These are phyloP conservation scores for Pleomassaria siparia DNA, from an alignment of 2,329 filamentous ascomycete genomes.

Conservation along the genomic window DNA sequence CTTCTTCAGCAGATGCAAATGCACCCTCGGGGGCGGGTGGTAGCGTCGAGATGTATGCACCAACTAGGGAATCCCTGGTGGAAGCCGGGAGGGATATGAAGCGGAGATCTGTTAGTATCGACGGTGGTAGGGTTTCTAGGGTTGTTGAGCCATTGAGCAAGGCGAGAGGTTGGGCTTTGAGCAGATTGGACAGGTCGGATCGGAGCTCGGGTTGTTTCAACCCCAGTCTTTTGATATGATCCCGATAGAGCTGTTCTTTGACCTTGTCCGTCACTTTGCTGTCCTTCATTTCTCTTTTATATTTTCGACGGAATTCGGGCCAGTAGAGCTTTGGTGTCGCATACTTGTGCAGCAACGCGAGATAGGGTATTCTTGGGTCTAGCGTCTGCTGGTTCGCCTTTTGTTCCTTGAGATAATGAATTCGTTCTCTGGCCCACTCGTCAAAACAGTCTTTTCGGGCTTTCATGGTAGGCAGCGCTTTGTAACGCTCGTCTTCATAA, in stretches of 20 bases:
- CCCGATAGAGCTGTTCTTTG: conserved; percentile 76
- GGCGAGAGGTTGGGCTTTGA: conserved; percentile 62
- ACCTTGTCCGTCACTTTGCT: conserved; percentile 63
- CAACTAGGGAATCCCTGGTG: conserved; percentile 65
- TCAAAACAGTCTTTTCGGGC: conserved; percentile 80
- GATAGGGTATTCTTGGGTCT: conserved; percentile 80
- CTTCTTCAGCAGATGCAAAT: conserved; percentile 49
- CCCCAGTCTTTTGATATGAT: conserved; percentile 57
- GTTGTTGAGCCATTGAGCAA: conserved; percentile 62
- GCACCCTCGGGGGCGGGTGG: conserved; percentile 57
- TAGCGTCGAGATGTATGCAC: conserved; percentile 66
- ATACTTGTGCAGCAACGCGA: conserved; percentile 76
- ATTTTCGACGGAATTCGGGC: conserved; percentile 94
- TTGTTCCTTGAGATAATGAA: conserved; percentile 70
- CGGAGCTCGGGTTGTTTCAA: conserved; percentile 55
- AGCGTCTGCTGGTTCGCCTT: conserved; percentile 75
- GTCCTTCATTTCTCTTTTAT: conserved; percentile 84
- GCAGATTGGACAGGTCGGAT: conserved; percentile 66
- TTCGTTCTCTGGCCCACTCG: conserved; percentile 77
- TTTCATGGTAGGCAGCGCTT: conserved; percentile 77
- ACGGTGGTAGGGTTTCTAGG: conserved; percentile 60
- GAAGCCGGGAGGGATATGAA: conserved; percentile 67
- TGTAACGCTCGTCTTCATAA: conserved; percentile 84
- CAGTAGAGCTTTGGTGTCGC: conserved; percentile 94
- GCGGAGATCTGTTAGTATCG: conserved; percentile 66